These are phyloP conservation scores for Coleophoma eucalyptorum DNA, from an alignment of 2,329 filamentous ascomycete species.

Conservation along the genomic window DNA sequence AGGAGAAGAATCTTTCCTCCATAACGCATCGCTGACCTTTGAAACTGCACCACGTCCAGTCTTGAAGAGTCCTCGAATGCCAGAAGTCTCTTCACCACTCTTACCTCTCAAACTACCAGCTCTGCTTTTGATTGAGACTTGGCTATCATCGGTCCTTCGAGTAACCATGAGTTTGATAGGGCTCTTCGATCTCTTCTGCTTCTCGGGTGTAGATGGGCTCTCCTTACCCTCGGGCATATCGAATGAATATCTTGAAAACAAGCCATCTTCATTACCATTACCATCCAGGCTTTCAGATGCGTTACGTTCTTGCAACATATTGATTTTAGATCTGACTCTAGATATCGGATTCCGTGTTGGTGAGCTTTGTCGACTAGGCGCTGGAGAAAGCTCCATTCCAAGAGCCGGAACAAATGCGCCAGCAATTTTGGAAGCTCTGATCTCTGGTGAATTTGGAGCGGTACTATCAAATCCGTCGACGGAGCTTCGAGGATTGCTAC, in stretches of 20 bases:
- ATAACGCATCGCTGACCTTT: slow-evolving; percentile 56
- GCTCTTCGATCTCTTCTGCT: slow-evolving; percentile 28
- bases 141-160: slow-evolving; percentile 39
- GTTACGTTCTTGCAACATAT: not conserved
- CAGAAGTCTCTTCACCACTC: slow-evolving; percentile 43
- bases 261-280: slow-evolving; percentile 30
- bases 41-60: slow-evolving; percentile 63
- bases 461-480: slow-evolving; percentile 40
- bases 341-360: slow-evolving; percentile 56
- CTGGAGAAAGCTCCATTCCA: slow-evolving; percentile 59
- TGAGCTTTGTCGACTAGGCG: slow-evolving; percentile 59
- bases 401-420: slow-evolving; percentile 51
- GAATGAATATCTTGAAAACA: not conserved
- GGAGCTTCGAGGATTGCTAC: slow-evolving; percentile 30
- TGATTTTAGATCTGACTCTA: slow-evolving; percentile 33
- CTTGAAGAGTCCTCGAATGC: slow-evolving; percentile 73
- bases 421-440: slow-evolving; percentile 12
- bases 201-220: slow-evolving; percentile 9
- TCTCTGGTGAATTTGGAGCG: slow-evolving; percentile 27
- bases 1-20: slow-evolving; percentile 47
- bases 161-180: slow-evolving; percentile 32
- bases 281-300: slow-evolving; percentile 27
- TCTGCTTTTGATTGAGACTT: slow-evolving; percentile 43
- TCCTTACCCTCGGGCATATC: slow-evolving; percentile 17
- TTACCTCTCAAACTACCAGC: slow-evolving; percentile 43